phyloP scores from a whole-genome alignment of 106 monocot species.

The Dioscorea alata region DNA sequence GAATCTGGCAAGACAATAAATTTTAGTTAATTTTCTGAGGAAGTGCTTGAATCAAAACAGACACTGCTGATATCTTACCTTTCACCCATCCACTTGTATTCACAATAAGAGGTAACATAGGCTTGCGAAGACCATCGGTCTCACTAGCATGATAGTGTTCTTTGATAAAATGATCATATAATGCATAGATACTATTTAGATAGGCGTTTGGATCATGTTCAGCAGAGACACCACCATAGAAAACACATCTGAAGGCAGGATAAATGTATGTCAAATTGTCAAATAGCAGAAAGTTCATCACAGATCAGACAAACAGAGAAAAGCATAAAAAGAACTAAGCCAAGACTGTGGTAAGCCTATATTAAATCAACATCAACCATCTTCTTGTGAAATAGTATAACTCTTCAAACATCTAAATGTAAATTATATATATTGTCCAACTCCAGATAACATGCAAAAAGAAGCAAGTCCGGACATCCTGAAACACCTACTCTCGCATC shows the following conservation, averaged over 20 bases:
- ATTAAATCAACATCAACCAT: too few relatives aligned
- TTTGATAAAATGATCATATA: conserved; percentile 41
- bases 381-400: too few relatives aligned
- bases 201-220: conserved; percentile 40
- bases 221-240: conserved; percentile 42
- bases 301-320: too few relatives aligned
- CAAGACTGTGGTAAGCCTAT: too few relatives aligned
- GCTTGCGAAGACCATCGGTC: conserved; percentile 7
- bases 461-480: too few relatives aligned
- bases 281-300: too few relatives aligned
- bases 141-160: conserved; percentile 20
- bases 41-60: background rate
- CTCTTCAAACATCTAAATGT: too few relatives aligned
- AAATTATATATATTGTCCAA: too few relatives aligned
- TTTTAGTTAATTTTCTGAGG: background rate
- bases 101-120: conserved; percentile 46
- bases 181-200: conserved; percentile 23
- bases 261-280: background rate
- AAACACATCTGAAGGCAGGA: conserved; percentile 34
- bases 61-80: conserved; percentile 20
- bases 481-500: too few relatives aligned
- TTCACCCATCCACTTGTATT: conserved; percentile 69
- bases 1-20: background rate
- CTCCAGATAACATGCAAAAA: too few relatives aligned
- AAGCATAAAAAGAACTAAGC: too few relatives aligned